Percentiles rank a stretch among this genome's conserved stretches.
These are phyloP conservation scores for Hygrocybe coccinea DNA, from an alignment of 768 basidiomycete genomes.

Conservation along the genomic window DNA sequence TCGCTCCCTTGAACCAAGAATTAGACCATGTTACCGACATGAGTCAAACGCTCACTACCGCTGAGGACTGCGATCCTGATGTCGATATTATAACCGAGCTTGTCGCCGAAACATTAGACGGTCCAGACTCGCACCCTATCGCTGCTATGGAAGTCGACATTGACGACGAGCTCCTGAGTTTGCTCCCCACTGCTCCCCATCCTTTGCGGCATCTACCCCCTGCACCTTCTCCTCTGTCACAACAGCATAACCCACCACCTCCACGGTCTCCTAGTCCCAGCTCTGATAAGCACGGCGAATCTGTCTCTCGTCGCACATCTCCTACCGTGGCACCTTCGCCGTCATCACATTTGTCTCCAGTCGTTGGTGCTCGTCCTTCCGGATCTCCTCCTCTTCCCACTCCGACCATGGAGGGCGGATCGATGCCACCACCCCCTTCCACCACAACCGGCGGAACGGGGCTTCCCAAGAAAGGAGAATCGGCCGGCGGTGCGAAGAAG, in stretches of 20 bases:
- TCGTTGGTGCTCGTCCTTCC: neutral
- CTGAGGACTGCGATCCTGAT: conserved; percentile 34
- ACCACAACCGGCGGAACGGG: conserved; percentile 10
- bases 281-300: neutral
- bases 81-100: conserved; percentile 42
- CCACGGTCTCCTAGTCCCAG: neutral
- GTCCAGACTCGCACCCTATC: conserved; percentile 16
- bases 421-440: conserved; percentile 54
- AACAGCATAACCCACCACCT: conserved; percentile 6
- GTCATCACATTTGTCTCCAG: neutral
- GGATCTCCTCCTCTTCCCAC: conserved; percentile 10
- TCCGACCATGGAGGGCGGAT: conserved; percentile 43
- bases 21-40: conserved; percentile 20
- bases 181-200: conserved; percentile 43
- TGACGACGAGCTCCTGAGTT: conserved; percentile 65
- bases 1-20: conserved; percentile 41
- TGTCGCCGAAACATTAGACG: conserved; percentile 37
- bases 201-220: conserved; percentile 4
- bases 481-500: conserved; percentile 29
- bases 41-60: conserved; percentile 1
- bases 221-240: neutral
- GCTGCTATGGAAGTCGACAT: conserved; percentile 40
- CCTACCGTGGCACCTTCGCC: conserved; percentile 13
- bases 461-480: conserved; percentile 17
- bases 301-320: conserved; percentile 8